These are phyloP conservation scores for Paramecium sonneborni DNA, from an alignment of 73 alveolate genomes.

Conservation along the genomic window DNA sequence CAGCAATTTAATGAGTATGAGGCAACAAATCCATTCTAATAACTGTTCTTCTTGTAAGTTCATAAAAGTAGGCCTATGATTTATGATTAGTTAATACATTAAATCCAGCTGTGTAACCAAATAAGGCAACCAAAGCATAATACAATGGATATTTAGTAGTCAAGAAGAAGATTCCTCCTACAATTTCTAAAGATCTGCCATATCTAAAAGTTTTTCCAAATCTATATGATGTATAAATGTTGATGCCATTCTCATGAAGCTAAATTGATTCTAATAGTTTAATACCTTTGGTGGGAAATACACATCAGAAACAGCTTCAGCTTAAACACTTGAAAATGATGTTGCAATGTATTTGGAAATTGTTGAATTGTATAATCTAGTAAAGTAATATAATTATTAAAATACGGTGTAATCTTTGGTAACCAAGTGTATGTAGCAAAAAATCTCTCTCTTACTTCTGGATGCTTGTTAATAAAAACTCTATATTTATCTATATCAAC, in stretches of 20 bases:
- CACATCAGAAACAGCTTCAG: constrained; percentile 40
- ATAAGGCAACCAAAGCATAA: background rate
- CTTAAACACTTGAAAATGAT: background rate
- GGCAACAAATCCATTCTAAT: constrained; percentile 67
- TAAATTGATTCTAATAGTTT: background rate
- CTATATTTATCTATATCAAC: constrained; percentile 1
- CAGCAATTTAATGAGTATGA: constrained; percentile 57
- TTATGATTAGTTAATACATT: background rate
- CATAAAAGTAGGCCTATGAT: constrained; percentile 62
- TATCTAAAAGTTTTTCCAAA: constrained; percentile 39
- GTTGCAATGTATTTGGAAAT: constrained; percentile 19
- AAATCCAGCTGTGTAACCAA: background rate
- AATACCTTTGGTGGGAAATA: constrained; percentile 51
- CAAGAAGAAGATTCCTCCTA: background rate
- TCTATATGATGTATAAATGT: background rate
- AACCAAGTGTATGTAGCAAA: background rate
- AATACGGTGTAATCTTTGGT: constrained; percentile 12
- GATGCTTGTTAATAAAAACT: background rate
- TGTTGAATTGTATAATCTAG: background rate
- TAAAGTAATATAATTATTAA: background rate
- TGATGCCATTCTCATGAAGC: constrained; percentile 38
- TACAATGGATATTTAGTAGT: constrained; percentile 9
- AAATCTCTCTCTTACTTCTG: constrained; percentile 15
- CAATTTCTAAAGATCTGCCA: constrained; percentile 5
- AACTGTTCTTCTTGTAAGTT: constrained; percentile 66